A percentile compares a stretch with the other conserved stretches of the same genome.
Evolutionary conservation across 2,329 filamentous ascomycete genomes (phyloP).

Genomic region (Paracoccidioides brasiliensis): DNA sequence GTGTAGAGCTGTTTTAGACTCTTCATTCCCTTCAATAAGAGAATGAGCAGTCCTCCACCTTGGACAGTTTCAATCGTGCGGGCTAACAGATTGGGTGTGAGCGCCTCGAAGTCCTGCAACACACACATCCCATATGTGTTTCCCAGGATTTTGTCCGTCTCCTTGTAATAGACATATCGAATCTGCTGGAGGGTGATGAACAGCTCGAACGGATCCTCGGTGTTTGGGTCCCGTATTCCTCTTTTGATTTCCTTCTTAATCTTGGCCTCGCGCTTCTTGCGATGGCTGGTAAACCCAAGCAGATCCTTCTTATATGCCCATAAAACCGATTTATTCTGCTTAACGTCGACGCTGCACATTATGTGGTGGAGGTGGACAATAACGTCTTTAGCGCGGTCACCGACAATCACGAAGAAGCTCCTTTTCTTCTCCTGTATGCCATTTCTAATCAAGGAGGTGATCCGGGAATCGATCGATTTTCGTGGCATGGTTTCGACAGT

Average conservation of each 20-base stretch:
- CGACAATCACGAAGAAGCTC: conserved; percentile 94
- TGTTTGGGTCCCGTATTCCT: conserved; percentile 81
- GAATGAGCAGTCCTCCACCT: conserved; percentile 78
- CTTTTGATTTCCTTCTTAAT: conserved; percentile 98
- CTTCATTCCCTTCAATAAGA: conserved; percentile 90
- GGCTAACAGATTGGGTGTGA: conserved; percentile 92
- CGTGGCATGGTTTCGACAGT: conserved; percentile 24
- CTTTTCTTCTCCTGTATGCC: conserved; percentile 87
- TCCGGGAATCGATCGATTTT: conserved; percentile 66
- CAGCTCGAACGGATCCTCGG: conserved; percentile 90
- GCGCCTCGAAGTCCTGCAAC: conserved; percentile 91
- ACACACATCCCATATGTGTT: conserved; percentile 99
- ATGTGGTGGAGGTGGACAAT: conserved; percentile 94
- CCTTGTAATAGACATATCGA: conserved; percentile 98
- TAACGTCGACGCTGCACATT: conserved; percentile 76
- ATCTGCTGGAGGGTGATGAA: conserved; percentile 96
- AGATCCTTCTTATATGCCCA: conserved; percentile 99
- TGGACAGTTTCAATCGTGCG: conserved; percentile 96
- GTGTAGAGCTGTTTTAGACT: conserved; percentile 96
- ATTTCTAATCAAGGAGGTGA: conserved; percentile 83
- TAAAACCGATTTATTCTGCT: conserved; percentile 88
- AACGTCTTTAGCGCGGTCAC: conserved; percentile 86
- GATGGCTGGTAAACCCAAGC: conserved; percentile 85
- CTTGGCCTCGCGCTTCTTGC: conserved; percentile 95
- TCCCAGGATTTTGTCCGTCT: conserved; percentile 95